phyloP scores from a whole-genome alignment of 169 alveolate genomes.

The Theileria luwenshuni region DNA sequence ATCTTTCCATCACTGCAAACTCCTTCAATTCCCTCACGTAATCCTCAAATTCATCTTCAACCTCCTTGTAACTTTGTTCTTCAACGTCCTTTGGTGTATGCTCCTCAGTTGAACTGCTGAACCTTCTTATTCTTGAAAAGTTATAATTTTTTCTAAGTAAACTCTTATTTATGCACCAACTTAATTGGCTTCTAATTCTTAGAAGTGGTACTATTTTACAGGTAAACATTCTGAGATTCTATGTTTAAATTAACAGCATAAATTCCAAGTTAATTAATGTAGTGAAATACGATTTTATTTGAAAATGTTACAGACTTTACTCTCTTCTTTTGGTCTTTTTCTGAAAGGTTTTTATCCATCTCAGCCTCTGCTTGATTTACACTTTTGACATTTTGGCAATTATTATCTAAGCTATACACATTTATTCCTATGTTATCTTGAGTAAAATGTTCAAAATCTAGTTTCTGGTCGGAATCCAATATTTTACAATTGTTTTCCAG shows the following conservation, averaged over 20 bases:
- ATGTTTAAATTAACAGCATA: no score
- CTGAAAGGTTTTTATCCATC: neutral
- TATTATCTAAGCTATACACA: neutral
- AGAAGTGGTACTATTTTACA: no score
- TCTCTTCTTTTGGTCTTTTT: neutral
- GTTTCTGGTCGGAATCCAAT: neutral
- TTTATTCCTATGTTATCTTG: neutral
- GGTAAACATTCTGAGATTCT: no score
- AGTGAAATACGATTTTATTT: neutral
- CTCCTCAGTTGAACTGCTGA: no score
- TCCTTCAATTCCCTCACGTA: constrained; percentile 14
- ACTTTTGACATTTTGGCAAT: neutral
- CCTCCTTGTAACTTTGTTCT: no score
- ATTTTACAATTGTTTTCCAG: neutral
- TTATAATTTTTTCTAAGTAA: no score
- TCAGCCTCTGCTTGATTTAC: neutral
- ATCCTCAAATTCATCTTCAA: neutral
- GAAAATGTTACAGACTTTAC: constrained; percentile 6
- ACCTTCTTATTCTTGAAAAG: no score
- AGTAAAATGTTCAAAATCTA: neutral
- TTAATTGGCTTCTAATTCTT: no score
- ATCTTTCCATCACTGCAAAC: constrained; percentile 35
- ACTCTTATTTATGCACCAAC: no score
- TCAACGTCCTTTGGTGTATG: no score
- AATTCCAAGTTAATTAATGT: neutral